phyloP scores from a whole-genome alignment of 2,329 filamentous ascomycete species.

The Pseudogymnoascus pannorum region DNA sequence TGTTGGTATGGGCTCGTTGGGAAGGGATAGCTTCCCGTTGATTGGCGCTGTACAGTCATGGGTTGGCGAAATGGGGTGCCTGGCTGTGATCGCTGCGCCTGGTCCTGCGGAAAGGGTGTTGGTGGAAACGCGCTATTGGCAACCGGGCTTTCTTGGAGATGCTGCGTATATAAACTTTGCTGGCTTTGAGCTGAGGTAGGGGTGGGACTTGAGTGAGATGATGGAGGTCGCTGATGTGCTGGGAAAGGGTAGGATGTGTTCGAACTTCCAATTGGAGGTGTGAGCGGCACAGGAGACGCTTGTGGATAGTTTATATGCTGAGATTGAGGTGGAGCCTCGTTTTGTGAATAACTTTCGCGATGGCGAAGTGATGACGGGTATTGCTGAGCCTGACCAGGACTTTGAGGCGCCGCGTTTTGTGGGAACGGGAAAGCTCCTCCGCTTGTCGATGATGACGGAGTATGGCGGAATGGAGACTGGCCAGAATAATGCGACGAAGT shows the following conservation, averaged over 20 bases:
- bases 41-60: constrained; percentile 38
- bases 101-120: constrained; percentile 24
- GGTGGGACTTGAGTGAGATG: constrained; percentile 51
- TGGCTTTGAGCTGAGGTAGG: constrained; percentile 57
- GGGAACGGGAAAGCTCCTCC: constrained; percentile 27
- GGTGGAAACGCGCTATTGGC: constrained; percentile 20
- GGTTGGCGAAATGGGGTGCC: constrained; percentile 45
- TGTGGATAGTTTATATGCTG: constrained; percentile 25
- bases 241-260: constrained; percentile 28
- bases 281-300: constrained; percentile 27
- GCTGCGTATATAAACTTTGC: constrained; percentile 44
- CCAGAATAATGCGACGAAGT: constrained; percentile 28
- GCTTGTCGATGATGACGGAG: constrained; percentile 24
- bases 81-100: constrained; percentile 24
- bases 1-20: constrained; percentile 56
- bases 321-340: constrained; percentile 19
- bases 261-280: constrained; percentile 28
- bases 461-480: constrained; percentile 29
- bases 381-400: constrained; percentile 27
- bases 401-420: constrained; percentile 25
- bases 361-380: constrained; percentile 23
- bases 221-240: constrained; percentile 45
- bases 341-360: constrained; percentile 26
- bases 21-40: constrained; percentile 40
- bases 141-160: constrained; percentile 46